Evolutionary conservation across 495 filamentous ascomycete genomes (phyloP).

Genomic region (Penicillium roqueforti): DNA sequence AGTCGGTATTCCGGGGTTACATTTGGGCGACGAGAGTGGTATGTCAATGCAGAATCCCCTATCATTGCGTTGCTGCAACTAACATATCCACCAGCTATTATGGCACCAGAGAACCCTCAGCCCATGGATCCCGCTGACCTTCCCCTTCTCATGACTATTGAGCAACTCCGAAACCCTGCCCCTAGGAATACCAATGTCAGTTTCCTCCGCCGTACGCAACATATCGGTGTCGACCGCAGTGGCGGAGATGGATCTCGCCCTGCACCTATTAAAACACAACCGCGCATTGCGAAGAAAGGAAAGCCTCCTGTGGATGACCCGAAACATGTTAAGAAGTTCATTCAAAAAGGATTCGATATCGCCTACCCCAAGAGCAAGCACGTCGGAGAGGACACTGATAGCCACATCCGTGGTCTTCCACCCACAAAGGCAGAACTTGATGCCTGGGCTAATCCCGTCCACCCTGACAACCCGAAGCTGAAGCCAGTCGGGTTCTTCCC

Average conservation of each 20-base stretch:
- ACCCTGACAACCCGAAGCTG: constrained; percentile 77
- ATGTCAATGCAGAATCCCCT: constrained; percentile 32
- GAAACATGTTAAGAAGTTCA: constrained; percentile 71
- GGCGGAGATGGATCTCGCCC: constrained; percentile 34
- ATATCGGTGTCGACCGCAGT: constrained; percentile 70
- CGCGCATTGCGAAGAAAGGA: constrained; percentile 39
- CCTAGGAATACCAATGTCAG: constrained; percentile 67
- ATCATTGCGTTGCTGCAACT: constrained; percentile 1
- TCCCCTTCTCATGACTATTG: constrained; percentile 70
- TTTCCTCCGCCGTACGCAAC: constrained; percentile 94
- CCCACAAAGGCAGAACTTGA: constrained; percentile 54
- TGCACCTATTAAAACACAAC: constrained; percentile 31
- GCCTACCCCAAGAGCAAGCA: constrained; percentile 67
- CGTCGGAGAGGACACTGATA: constrained; percentile 47
- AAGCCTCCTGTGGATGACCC: constrained; percentile 66
- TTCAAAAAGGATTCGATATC: constrained; percentile 80
- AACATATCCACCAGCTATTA: constrained; percentile 58
- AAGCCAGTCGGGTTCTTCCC: constrained; percentile 76
- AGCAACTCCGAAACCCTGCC: constrained; percentile 76
- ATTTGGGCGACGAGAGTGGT: constrained; percentile 95
- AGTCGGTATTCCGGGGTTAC: constrained; percentile 88
- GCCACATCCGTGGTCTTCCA: constrained; percentile 51
- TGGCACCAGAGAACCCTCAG: constrained; percentile 64
- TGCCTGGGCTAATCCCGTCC: constrained; percentile 70
- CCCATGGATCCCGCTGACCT: constrained; percentile 77